phyloP scores from a whole-genome alignment of 768 basidiomycete genomes.

The Lactarius deliciosus region DNA sequence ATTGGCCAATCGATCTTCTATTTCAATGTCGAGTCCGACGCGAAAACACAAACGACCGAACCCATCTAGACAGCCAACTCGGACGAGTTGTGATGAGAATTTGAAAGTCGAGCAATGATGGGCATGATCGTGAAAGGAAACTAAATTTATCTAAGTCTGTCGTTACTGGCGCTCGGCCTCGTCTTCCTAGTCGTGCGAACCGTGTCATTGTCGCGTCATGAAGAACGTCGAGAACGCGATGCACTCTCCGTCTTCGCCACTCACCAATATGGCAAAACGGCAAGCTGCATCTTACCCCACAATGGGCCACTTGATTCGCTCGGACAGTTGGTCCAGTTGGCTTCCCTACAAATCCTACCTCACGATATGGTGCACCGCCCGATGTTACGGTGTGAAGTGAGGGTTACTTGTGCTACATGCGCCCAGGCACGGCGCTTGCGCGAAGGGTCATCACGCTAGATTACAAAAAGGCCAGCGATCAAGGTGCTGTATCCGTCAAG shows the following conservation, averaged over 20 bases:
- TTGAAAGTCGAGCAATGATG: no score
- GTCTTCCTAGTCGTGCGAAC: no score
- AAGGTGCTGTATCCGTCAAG: neutral
- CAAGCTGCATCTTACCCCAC: neutral
- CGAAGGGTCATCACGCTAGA: slow-evolving; percentile 5
- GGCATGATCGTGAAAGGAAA: no score
- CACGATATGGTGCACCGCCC: neutral
- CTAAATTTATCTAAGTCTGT: no score
- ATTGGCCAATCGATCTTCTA: slow-evolving; percentile 16
- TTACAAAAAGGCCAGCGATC: neutral
- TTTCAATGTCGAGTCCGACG: slow-evolving; percentile 35
- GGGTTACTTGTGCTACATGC: neutral
- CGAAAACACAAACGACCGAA: neutral
- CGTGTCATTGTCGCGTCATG: no score
- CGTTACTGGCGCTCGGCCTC: no score
- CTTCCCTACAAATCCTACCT: neutral
- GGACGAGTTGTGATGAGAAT: no score
- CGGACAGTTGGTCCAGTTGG: slow-evolving; percentile 30
- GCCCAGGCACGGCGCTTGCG: slow-evolving; percentile 17
- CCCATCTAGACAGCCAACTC: no score
- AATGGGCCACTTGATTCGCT: slow-evolving; percentile 29
- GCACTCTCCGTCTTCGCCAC: no score
- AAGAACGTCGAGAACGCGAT: no score
- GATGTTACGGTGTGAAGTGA: slow-evolving; percentile 12
- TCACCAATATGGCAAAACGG: no score